Conservation (phyloP, 345 rosid genomes). For the Aquilaria yunnanensis region DNA sequence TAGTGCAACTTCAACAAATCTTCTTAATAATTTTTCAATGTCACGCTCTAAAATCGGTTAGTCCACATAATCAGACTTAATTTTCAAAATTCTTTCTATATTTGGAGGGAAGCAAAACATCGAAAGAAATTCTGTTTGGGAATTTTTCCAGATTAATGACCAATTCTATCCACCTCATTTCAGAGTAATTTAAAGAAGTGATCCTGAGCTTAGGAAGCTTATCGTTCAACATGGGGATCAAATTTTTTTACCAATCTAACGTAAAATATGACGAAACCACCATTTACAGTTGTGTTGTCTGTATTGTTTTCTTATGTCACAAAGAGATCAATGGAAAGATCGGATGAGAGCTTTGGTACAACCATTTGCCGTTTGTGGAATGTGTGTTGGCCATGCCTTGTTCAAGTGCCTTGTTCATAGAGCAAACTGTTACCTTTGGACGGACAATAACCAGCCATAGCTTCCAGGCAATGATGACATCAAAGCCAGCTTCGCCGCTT, state of each 20-base stretch:
- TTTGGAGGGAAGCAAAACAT: neutral
- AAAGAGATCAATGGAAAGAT: conserved; percentile 10
- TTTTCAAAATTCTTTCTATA: neutral
- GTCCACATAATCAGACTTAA: conserved; percentile 5
- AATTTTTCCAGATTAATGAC: neutral
- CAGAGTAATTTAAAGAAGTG: neutral
- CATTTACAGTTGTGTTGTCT: neutral
- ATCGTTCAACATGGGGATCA: too few relatives aligned
- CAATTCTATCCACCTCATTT: conserved; percentile 6
- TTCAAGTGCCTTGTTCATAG: neutral
- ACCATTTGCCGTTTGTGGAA: conserved; percentile 11
- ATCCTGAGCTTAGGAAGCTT: neutral
- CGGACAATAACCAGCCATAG: conserved; percentile 17
- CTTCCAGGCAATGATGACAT: conserved; percentile 16
- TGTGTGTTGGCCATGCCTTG: conserved; percentile 9
- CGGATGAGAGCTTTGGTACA: neutral
- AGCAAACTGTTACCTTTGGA: conserved; percentile 6
- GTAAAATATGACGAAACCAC: neutral
- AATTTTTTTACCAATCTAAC: neutral
- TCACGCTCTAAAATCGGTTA: neutral
- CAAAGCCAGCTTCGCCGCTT: conserved; percentile 17
- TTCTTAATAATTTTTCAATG: too few relatives aligned
- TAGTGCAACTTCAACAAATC: too few relatives aligned
- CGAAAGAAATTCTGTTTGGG: neutral
- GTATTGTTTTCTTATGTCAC: neutral